Percentiles rank a stretch among this genome's conserved stretches.
Conservation (phyloP, 164 flowering plant species). For the Sextonia rubra region DNA sequence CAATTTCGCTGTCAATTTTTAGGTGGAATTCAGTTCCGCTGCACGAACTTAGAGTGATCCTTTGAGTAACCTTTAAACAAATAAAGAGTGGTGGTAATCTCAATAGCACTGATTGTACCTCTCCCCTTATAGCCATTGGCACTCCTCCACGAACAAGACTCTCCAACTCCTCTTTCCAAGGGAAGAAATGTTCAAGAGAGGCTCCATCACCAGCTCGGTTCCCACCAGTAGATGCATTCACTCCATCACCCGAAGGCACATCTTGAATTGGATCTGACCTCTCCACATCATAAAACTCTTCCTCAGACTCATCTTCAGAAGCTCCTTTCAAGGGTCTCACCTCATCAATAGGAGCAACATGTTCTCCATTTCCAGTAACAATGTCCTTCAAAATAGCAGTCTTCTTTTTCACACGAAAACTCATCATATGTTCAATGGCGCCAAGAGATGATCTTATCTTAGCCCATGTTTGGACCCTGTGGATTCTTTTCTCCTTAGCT, state of each 20-base stretch:
- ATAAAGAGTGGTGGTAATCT: no score
- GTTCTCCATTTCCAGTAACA: constrained; percentile 26
- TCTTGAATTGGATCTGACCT: constrained; percentile 66
- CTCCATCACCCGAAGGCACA: constrained; percentile 35
- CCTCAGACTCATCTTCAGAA: constrained; percentile 68
- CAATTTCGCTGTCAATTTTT: background rate
- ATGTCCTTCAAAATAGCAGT: constrained; percentile 27
- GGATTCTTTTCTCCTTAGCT: constrained; percentile 25
- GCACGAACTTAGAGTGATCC: background rate
- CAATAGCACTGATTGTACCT: constrained; percentile 40
- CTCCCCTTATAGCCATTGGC: constrained; percentile 97
- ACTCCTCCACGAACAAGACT: constrained; percentile 91
- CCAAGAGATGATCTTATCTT: constrained; percentile 72
- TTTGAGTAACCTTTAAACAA: no score
- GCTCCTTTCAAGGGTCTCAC: constrained; percentile 17
- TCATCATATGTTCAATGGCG: constrained; percentile 82
- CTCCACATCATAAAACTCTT: constrained; percentile 90
- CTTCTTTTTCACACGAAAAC: constrained; percentile 63
- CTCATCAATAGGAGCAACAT: constrained; percentile 32
- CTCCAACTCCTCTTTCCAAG: constrained; percentile 85
- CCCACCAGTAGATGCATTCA: constrained; percentile 9
- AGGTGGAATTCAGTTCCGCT: background rate
- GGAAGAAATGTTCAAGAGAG: constrained; percentile 35
- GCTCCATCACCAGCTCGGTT: constrained; percentile 20
- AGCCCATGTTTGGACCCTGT: constrained; percentile 57